Percentiles rank a stretch among this genome's conserved stretches.
Evolutionary conservation across 2,329 filamentous ascomycete species (phyloP).

Genomic region (Alternaria burnsii): DNA sequence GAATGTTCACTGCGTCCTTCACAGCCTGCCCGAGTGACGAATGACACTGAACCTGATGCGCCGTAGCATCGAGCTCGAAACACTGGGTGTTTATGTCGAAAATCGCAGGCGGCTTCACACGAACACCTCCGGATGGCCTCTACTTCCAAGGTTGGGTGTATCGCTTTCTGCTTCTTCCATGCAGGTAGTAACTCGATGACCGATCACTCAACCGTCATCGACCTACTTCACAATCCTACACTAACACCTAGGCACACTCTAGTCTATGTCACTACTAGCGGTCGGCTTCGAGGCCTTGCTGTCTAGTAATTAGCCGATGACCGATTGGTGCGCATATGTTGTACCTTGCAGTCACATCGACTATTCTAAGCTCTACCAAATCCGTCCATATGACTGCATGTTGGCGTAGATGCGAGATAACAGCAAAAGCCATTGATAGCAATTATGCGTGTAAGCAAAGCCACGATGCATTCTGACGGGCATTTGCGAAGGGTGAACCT

Average conservation of each 20-base stretch:
- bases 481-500: background rate
- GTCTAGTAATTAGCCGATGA: background rate
- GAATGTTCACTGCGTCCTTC: background rate
- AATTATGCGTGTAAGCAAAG: background rate
- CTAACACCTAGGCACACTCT: background rate
- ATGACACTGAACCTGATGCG: background rate
- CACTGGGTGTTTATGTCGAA: slow-evolving; percentile 1
- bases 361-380: slow-evolving; percentile 1
- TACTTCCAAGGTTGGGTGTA: background rate
- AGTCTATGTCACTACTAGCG: slow-evolving; percentile 3
- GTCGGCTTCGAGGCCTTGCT: slow-evolving; percentile 1
- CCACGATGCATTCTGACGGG: background rate
- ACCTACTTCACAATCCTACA: background rate
- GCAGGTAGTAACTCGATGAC: background rate
- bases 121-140: background rate
- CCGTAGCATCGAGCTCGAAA: background rate
- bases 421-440: background rate
- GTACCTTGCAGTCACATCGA: slow-evolving; percentile 5
- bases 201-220: background rate
- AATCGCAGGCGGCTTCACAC: background rate
- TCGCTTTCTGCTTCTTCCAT: background rate
- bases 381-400: background rate
- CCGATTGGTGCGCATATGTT: slow-evolving; percentile 2
- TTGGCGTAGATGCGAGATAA: background rate
- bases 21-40: background rate